Conservation (phyloP, 495 filamentous ascomycete species). For the Talaromyces proteolyticus region DNA sequence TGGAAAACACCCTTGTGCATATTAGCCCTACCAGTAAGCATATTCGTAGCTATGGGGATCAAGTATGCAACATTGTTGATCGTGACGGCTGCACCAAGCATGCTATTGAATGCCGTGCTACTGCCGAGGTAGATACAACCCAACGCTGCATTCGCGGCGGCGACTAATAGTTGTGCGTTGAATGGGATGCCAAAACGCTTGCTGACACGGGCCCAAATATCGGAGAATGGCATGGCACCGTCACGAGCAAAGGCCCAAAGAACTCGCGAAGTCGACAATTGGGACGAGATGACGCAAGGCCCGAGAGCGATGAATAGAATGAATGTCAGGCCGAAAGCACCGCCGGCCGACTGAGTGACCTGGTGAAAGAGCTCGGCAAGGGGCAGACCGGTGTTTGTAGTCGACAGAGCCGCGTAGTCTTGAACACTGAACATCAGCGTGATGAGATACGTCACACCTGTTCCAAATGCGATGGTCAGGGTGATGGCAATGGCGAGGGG, state of each 20-base stretch:
- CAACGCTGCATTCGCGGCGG: conserved; percentile 22
- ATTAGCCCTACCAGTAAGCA: conserved; percentile 17
- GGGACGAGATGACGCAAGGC: conserved; percentile 27
- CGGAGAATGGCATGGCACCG: conserved; percentile 22
- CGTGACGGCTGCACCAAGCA: conserved; percentile 32
- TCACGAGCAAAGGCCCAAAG: conserved; percentile 41
- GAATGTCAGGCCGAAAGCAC: conserved; percentile 22
- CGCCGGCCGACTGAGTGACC: conserved; percentile 21
- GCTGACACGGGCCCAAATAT: conserved; percentile 12
- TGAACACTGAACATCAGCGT: conserved; percentile 23
- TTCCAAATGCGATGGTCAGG: conserved; percentile 24
- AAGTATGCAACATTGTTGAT: conserved; percentile 32
- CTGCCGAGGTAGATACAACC: conserved; percentile 33
- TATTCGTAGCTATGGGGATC: conserved; percentile 27
- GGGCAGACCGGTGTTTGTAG: conserved; percentile 21
- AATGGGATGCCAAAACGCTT: conserved; percentile 26
- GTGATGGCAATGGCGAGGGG: conserved; percentile 24
- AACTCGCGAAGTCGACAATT: conserved; percentile 26
- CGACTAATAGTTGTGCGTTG: conserved; percentile 56
- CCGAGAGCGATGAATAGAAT: conserved; percentile 21
- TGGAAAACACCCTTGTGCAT: conserved; percentile 42
- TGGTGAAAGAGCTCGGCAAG: conserved; percentile 27
- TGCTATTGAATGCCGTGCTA: conserved; percentile 32
- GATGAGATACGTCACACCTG: conserved; percentile 25
- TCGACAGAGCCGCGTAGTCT: conserved; percentile 14